Evolutionary conservation across 139 green algal species (phyloP), one percentile per base, ranked within the genome.

Genomic region (Prasinococcaceae sp.): DNA sequence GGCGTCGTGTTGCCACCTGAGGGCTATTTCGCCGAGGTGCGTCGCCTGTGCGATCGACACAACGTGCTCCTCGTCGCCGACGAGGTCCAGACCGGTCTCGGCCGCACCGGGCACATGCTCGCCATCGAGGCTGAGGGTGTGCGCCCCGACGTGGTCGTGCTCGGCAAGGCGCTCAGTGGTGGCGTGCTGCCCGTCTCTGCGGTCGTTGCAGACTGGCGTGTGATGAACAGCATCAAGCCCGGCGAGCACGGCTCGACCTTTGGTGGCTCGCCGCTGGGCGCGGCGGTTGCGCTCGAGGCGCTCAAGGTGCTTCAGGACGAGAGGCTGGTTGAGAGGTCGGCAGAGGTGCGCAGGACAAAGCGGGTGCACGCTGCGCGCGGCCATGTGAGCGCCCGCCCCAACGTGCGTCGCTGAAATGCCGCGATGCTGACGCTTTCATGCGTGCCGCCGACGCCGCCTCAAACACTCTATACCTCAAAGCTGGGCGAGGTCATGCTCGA

Each of bases 281-380:
- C 80, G 1, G 47, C 52, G 5, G 89, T 97, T 30, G 90, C 73
- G 6, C 75, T 78, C 40, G 87, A 90, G 3, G 78, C 89, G 2
- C 73, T 97, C 16, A 32, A 93, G 66, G 85, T 94, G 35, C 75
- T 97, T n/a, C 47, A 86, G 2, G 88, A 96, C 2, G 89, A 98
- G 68, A 55, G 66, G 22, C 78, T 97, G n/a, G 63, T 77, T 0
- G 83, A 94, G 39, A 85, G 85, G 45, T 75, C 85, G 5, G 54
- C 72, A 28, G 46, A 54, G 26, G 58, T 90, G 65, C 84, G 85
- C 2, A 35, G 65, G 37, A 55, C 80, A 5, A 73, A 94, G 66
- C 62, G 85, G 1, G 14, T 53, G 14, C 30, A 70, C 93, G 52
- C 16, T 26, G 19, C 52, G 8, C 14, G 78, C 84, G 14, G 40